phyloP scores from a whole-genome alignment of 1,284 basidiomycete species.

The Ustilago shanxiensis region DNA sequence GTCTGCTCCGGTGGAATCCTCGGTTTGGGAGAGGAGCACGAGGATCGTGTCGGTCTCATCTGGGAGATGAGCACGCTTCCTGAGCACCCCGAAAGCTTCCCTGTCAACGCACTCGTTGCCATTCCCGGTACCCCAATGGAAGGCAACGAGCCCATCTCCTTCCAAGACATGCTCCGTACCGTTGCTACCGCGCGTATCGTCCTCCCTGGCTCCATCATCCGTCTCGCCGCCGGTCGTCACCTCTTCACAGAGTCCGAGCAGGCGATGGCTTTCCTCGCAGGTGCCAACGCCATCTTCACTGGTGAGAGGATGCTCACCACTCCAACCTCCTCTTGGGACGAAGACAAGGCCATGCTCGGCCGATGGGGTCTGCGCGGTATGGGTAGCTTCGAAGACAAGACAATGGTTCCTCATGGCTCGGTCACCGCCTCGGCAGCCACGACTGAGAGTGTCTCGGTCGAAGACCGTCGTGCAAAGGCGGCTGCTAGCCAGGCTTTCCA shows the following conservation, averaged over 20 bases:
- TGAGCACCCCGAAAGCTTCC: conserved; percentile 97
- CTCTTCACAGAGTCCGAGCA: conserved; percentile 91
- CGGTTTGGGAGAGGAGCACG: conserved; percentile 90
- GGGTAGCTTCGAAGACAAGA: conserved; percentile 76
- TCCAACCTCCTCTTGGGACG: conserved; percentile 75
- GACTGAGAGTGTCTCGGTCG: conserved; percentile 20
- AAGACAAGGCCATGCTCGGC: conserved; percentile 93
- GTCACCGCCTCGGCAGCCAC: conserved; percentile 23
- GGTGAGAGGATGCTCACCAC: conserved; percentile 98
- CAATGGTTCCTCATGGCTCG: conserved; percentile 44
- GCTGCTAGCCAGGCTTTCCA: conserved; percentile 46
- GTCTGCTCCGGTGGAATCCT: conserved; percentile 98
- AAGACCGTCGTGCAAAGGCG: conserved; percentile 47
- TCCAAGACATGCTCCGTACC: conserved; percentile 89
- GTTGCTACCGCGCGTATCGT: conserved; percentile 95
- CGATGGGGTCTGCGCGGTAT: conserved; percentile 94
- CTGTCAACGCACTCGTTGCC: conserved; percentile 89
- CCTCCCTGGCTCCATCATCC: conserved; percentile 89
- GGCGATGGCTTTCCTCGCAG: conserved; percentile 98
- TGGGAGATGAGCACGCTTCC: conserved; percentile 91
- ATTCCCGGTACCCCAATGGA: conserved; percentile 76
- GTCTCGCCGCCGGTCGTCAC: conserved; percentile 93
- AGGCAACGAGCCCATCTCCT: conserved; percentile 73
- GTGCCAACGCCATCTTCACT: conserved; percentile 97
- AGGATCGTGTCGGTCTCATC: conserved; percentile 92